phyloP scores from a whole-genome alignment of 1,284 basidiomycete species.

The Puccinia triticina region DNA sequence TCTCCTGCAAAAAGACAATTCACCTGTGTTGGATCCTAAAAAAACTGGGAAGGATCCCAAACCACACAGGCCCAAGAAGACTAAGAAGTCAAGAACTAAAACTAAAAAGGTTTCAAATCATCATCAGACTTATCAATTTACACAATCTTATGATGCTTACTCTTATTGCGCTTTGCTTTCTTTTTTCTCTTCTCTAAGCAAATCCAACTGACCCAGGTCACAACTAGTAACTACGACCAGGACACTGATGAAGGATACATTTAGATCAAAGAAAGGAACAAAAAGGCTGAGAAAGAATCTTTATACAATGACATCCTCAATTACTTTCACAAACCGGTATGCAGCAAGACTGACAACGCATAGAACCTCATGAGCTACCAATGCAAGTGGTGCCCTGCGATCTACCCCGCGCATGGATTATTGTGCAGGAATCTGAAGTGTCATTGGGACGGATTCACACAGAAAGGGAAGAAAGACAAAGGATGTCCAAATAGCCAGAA shows the following conservation, averaged over 20 bases:
- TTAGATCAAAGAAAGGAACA: not conserved
- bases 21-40: no score
- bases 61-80: no score
- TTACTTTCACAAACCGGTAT: not conserved
- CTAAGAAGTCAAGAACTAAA: no score
- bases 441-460: conserved; percentile 6
- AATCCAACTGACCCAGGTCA: no score
- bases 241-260: not conserved
- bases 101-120: no score
- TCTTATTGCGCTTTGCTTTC: no score
- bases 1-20: no score
- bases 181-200: no score
- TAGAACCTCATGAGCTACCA: not conserved
- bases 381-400: not conserved
- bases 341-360: not conserved
- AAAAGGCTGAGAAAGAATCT: not conserved
- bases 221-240: no score
- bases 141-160: no score
- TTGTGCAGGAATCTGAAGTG: conserved; percentile 6
- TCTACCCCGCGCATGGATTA: not conserved
- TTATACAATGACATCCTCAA: not conserved
- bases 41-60: no score
- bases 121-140: no score
- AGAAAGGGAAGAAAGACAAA: not conserved
- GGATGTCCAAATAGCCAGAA: not conserved